Conservation (phyloP, 129 eudicot genomes). For the carrot (Daucus carota) region DH1_v3.0 NC_030384.2:32843501-32844000, state of each 20-base stretch:
- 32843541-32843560: neutral
- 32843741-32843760: constrained; percentile 84
- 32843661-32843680: constrained; percentile 6
- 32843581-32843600: neutral
- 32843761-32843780: constrained; percentile 12
- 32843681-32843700: constrained; percentile 72
- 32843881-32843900: too few species aligned
- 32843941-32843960: too few species aligned
- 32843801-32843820: neutral
- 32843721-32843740: constrained; percentile 83
- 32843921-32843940: too few species aligned
- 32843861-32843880: too few species aligned
- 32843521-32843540: neutral
- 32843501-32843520: neutral
- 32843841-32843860: too few species aligned
- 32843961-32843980: too few species aligned
- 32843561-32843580: neutral
- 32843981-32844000: too few species aligned
- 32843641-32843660: constrained; percentile 2
- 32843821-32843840: neutral
- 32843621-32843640: neutral
- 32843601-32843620: neutral
- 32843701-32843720: constrained; percentile 35
- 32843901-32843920: too few species aligned
- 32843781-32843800: constrained; percentile 3